Percentiles rank a stretch among this genome's conserved stretches.
These are phyloP conservation scores for Anastatica hierochuntica DNA, from an alignment of 345 rosid genomes.

Conservation along the genomic window DNA sequence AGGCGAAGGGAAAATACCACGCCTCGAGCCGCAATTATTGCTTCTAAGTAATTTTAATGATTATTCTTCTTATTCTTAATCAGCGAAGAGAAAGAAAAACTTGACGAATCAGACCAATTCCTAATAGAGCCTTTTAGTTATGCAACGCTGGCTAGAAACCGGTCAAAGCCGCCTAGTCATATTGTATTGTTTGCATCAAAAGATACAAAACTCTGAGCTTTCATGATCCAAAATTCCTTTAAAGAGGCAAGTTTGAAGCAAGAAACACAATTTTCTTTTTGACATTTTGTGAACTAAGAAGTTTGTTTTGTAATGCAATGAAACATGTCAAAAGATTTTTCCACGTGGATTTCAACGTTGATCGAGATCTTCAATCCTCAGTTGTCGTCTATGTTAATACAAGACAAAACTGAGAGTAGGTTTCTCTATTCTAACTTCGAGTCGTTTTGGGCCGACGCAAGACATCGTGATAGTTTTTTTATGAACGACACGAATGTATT, in stretches of 20 bases:
- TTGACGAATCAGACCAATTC: conserved; percentile 71
- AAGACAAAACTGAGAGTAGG: neutral
- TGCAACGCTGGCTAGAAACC: conserved; percentile 41
- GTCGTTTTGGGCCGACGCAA: neutral
- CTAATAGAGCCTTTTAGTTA: conserved; percentile 59
- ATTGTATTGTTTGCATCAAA: conserved; percentile 66
- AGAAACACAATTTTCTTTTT: neutral
- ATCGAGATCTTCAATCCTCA: conserved; percentile 76
- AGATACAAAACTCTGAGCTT: conserved; percentile 44
- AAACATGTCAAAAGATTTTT: conserved; percentile 61
- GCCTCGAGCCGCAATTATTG: neutral
- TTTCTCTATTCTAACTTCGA: neutral
- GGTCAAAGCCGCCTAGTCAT: conserved; percentile 64
- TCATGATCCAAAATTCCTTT: conserved; percentile 52
- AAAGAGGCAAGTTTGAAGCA: conserved; percentile 44
- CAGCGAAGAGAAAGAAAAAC: conserved; percentile 55
- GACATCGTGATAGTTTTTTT: neutral
- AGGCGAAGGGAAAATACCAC: too few relatives aligned
- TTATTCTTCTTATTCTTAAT: neutral
- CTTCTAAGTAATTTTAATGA: neutral
- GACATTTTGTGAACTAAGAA: neutral
- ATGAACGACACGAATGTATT: neutral
- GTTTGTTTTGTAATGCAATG: neutral
- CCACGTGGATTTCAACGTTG: conserved; percentile 90
- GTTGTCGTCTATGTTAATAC: conserved; percentile 45